Conservation (phyloP, 306 rosid genomes). For the Vachellia collinsii region DNA sequence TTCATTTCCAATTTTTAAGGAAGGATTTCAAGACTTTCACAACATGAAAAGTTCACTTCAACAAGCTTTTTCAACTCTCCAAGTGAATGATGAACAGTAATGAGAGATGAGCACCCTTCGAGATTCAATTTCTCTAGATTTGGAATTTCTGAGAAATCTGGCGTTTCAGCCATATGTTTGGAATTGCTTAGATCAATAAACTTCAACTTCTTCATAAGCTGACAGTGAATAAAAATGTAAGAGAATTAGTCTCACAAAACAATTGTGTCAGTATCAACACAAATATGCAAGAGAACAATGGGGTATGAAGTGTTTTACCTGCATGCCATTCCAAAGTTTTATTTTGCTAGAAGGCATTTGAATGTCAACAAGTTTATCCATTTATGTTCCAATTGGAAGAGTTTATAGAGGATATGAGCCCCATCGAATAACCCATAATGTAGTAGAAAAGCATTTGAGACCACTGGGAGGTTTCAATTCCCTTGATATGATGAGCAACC, state of each 20-base stretch:
- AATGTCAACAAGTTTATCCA: not conserved
- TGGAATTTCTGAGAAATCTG: not conserved
- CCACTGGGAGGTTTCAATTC: not conserved
- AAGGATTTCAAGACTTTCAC: not conserved
- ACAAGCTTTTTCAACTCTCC: constrained; percentile 4
- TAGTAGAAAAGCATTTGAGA: not conserved
- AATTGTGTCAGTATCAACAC: not conserved
- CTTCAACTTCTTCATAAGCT: not conserved
- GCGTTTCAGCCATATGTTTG: not conserved
- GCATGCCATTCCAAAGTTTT: not conserved
- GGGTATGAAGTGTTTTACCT: not conserved
- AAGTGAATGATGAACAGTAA: constrained; percentile 10
- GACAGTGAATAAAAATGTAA: not conserved
- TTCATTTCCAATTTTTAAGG: not conserved
- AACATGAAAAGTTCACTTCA: too few relatives aligned
- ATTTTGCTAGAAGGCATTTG: not conserved
- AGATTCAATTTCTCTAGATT: not conserved
- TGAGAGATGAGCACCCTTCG: not conserved
- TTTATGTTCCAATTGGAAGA: not conserved
- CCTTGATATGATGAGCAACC: not conserved
- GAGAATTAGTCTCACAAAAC: not conserved
- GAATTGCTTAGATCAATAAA: not conserved
- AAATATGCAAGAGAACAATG: not conserved
- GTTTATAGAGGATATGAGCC: not conserved
- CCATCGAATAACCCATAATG: constrained; percentile 12